Evolutionary conservation across 2,329 filamentous ascomycete genomes (phyloP), one percentile per base, ranked within the genome.

Genomic region (Fusarium verticillioides): DNA sequence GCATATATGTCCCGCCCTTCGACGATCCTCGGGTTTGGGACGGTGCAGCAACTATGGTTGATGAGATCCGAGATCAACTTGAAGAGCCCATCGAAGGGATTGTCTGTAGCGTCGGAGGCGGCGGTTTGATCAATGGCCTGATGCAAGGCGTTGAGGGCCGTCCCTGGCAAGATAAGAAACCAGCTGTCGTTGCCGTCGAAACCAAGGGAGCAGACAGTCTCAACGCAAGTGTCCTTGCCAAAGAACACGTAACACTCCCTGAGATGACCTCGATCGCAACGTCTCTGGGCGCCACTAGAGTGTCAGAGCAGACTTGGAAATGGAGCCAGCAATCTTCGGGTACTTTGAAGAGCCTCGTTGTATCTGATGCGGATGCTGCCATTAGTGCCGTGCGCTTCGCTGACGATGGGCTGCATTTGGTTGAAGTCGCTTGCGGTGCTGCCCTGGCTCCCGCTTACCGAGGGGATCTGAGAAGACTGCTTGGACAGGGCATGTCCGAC

Each of bases 351-450:
- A 83, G 82, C 70, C 63, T 82, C 12, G 81, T 83, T 57, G 81
- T 84, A 30, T 77, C 78, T 8, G 83, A 84, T 57, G 91, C 90
- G 7, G 93, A 96, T 78, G 95, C 96, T 0, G 94, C 93, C 26
- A 89, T 91, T 82, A 95, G 91, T 6, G 93, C 92, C 60, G 90
- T 92, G 77, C 86, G 89, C 30, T 91, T 98, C 70, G 92, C 94
- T 15, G 93, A 98, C 73, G 94, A 97, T 69, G 93, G 95, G 76
- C 85, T 93, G 32, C 83, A 96, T 63, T 85, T 97, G 64, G 94
- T 97, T 7, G 96, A 98, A 84, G 85, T 92, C 40, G 91, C 95
- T 0, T 98, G 96, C 80, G 95, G 95, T 2, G 94, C 96, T 10
- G 93, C 92, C 59, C 83, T 97, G 18, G 94, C 92, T 3, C 81